phyloP scores from a whole-genome alignment of 2,329 filamentous ascomycete genomes.

The Chaetomiaceae sp. region DNA sequence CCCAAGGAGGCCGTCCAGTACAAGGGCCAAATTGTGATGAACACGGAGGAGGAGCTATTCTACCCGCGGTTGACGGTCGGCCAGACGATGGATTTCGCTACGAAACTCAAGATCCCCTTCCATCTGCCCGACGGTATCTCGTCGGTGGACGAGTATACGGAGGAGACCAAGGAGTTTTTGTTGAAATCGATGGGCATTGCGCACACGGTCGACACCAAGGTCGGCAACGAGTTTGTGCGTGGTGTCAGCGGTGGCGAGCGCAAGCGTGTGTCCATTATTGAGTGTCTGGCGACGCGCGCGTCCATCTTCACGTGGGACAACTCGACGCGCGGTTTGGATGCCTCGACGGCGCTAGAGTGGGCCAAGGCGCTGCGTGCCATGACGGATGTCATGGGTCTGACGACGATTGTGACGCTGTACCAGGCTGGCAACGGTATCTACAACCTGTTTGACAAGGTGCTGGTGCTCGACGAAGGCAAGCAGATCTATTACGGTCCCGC shows the following conservation, averaged over 20 bases:
- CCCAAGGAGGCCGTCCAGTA: too few species aligned
- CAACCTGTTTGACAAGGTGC: slow-evolving; percentile 62
- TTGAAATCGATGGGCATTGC: too few species aligned
- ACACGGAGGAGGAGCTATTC: too few species aligned
- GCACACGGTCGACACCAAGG: slow-evolving; percentile 68
- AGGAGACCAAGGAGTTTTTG: too few species aligned
- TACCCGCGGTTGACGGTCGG: too few species aligned
- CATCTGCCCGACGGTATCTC: too few species aligned
- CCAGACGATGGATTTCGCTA: too few species aligned
- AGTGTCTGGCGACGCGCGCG: slow-evolving; percentile 27
- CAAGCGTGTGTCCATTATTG: slow-evolving; percentile 78
- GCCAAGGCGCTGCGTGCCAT: slow-evolving; percentile 60
- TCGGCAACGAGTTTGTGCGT: slow-evolving; percentile 69
- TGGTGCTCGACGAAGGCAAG: slow-evolving; percentile 70
- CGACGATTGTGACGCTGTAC: slow-evolving; percentile 63
- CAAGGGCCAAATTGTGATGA: too few species aligned
- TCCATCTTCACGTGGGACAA: slow-evolving; percentile 23
- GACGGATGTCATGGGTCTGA: slow-evolving; percentile 70
- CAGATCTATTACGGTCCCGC: slow-evolving; percentile 72
- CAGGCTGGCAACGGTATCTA: slow-evolving; percentile 36
- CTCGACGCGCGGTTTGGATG: slow-evolving; percentile 65
- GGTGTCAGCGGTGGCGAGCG: slow-evolving; percentile 68
- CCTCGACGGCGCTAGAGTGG: slow-evolving; percentile 68
- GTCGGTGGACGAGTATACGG: too few species aligned
- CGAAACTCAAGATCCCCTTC: too few species aligned